Percentiles rank a stretch among this genome's conserved stretches.
Evolutionary conservation across 257 asterid genomes (phyloP).

Genomic region (Solanum rostratum): DNA sequence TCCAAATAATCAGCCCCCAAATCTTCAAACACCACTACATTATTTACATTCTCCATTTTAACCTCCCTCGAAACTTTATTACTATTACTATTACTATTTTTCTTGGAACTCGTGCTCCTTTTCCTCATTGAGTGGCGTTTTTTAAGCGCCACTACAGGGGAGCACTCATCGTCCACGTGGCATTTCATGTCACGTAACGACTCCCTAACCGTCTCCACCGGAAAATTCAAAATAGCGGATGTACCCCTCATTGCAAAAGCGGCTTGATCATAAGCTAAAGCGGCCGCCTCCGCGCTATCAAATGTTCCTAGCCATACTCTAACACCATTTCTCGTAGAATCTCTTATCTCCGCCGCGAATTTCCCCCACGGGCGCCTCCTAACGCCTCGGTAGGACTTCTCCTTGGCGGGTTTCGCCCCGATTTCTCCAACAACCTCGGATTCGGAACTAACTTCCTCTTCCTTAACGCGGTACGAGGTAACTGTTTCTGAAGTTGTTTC

Average conservation of each 20-base stretch:
- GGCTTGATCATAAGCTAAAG: slow-evolving; percentile 85
- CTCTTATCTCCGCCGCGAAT: slow-evolving; percentile 83
- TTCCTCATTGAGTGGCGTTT: slow-evolving; percentile 54
- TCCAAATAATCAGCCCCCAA: slow-evolving; percentile 71
- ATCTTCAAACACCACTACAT: slow-evolving; percentile 64
- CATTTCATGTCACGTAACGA: slow-evolving; percentile 43
- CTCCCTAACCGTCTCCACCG: slow-evolving; percentile 51
- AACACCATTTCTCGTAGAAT: slow-evolving; percentile 65
- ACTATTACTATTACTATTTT: slow-evolving; percentile 6
- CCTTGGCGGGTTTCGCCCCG: neutral
- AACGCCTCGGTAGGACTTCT: slow-evolving; percentile 54
- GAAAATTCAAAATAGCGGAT: slow-evolving; percentile 51
- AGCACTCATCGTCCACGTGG: slow-evolving; percentile 19
- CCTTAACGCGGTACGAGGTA: slow-evolving; percentile 22
- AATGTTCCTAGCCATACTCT: slow-evolving; percentile 85
- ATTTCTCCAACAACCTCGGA: neutral
- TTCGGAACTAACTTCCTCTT: slow-evolving; percentile 35
- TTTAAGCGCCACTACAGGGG: slow-evolving; percentile 73
- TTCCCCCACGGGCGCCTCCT: slow-evolving; percentile 86
- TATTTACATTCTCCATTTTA: slow-evolving; percentile 24
- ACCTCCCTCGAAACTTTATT: slow-evolving; percentile 8
- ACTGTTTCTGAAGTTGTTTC: slow-evolving; percentile 23
- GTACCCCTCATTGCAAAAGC: slow-evolving; percentile 65
- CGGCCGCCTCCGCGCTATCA: slow-evolving; percentile 73
- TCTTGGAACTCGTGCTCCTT: slow-evolving; percentile 3